Conservation (phyloP, 345 rosid species). For the Erysimum cheiranthoides region DNA sequence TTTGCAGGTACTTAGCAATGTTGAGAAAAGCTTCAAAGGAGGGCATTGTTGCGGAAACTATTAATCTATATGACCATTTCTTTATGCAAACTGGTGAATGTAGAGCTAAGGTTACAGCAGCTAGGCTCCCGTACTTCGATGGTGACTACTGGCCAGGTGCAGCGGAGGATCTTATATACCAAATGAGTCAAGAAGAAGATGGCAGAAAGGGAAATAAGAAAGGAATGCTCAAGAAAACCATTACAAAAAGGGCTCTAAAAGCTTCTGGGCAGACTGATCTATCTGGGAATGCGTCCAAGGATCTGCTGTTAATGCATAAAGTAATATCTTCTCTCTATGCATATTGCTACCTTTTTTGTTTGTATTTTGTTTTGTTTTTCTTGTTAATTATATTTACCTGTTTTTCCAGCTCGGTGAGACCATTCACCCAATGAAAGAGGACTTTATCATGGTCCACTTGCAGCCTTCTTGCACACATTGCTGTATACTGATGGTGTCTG, state of each 20-base stretch:
- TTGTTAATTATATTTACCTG: conserved; percentile 5
- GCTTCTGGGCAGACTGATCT: conserved; percentile 99
- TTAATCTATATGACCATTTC: conserved; percentile 93
- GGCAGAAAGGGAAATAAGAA: conserved; percentile 92
- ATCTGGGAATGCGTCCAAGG: conserved; percentile 93
- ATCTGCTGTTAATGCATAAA: conserved; percentile 95
- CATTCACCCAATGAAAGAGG: conserved; percentile 98
- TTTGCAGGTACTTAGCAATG: conserved; percentile 88
- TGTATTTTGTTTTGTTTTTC: not conserved
- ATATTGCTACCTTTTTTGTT: not conserved
- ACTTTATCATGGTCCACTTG: conserved; percentile 99
- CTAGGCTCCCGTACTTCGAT: conserved; percentile 98
- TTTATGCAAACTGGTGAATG: conserved; percentile 86
- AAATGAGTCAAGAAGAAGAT: conserved; percentile 95
- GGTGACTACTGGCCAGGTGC: conserved; percentile 99
- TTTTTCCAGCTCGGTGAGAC: conserved; percentile 96
- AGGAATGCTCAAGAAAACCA: conserved; percentile 83
- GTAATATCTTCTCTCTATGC: conserved; percentile 51
- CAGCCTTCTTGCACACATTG: conserved; percentile 95
- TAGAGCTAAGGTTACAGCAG: conserved; percentile 93
- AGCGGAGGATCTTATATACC: conserved; percentile 94
- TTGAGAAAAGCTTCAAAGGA: conserved; percentile 88
- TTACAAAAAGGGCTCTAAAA: conserved; percentile 95
- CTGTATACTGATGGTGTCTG: conserved; percentile 89
- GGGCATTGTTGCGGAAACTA: conserved; percentile 81